These are phyloP conservation scores for Populus hybrid DNA, from an alignment of 441 rosid genomes.

Conservation along the genomic window DNA sequence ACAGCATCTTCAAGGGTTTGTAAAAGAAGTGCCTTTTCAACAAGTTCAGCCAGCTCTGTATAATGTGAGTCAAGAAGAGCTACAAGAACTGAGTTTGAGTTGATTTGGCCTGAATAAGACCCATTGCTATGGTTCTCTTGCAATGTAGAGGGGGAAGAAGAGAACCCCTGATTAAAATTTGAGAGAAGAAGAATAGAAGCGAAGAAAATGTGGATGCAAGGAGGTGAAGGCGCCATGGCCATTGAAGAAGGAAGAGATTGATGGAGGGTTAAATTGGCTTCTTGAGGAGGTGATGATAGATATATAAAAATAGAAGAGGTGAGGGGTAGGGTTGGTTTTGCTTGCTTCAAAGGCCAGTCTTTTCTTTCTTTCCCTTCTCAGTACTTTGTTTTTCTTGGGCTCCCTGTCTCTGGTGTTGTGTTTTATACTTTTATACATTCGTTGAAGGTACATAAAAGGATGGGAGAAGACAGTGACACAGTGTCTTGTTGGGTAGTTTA, in stretches of 20 bases:
- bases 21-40: constrained; percentile 79
- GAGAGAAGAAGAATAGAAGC: background rate
- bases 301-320: background rate
- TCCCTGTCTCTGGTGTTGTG: no score
- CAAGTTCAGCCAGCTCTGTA: constrained; percentile 75
- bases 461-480: background rate
- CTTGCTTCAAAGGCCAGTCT: constrained; percentile 10
- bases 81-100: constrained; percentile 77
- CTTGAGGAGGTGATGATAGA: background rate
- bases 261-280: background rate
- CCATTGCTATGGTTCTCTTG: background rate
- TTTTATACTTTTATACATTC: background rate
- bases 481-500: background rate
- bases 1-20: constrained; percentile 78
- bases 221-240: background rate
- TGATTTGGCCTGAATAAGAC: constrained; percentile 39
- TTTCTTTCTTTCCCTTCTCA: background rate
- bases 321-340: background rate
- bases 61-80: constrained; percentile 92
- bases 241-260: background rate
- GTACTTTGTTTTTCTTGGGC: no score
- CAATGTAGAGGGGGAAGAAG: background rate
- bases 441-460: background rate
- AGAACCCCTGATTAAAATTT: background rate
- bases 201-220: background rate